Evolutionary conservation across 148 eudicot species (phyloP).

Genomic region (Camellia sinensis): DNA sequence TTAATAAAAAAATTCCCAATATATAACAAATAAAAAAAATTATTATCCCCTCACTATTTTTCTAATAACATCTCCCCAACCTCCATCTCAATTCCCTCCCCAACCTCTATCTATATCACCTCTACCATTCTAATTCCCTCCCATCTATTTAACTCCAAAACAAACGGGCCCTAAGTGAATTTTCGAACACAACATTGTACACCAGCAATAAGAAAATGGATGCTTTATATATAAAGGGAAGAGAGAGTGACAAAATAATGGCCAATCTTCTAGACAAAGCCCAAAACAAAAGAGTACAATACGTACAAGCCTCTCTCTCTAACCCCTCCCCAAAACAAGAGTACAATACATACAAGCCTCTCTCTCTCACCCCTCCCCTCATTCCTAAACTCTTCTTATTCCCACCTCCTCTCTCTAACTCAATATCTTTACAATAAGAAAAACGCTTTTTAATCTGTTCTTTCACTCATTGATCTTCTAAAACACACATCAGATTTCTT

Average conservation of each 20-base stretch:
- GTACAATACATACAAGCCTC: constrained; percentile 23
- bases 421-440: neutral
- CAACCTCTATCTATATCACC: too few relatives aligned
- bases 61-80: too few relatives aligned
- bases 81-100: too few relatives aligned
- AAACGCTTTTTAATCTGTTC: constrained; percentile 21
- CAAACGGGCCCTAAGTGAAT: too few relatives aligned
- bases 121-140: too few relatives aligned
- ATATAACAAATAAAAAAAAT: too few relatives aligned
- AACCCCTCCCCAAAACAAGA: constrained; percentile 15
- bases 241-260: constrained; percentile 31
- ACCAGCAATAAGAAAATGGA: neutral
- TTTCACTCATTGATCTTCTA: constrained; percentile 31
- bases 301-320: constrained; percentile 25
- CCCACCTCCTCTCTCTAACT: constrained; percentile 1
- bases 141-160: too few relatives aligned
- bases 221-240: constrained; percentile 14
- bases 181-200: neutral
- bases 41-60: too few relatives aligned
- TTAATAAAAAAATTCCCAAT: too few relatives aligned
- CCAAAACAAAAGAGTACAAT: constrained; percentile 15
- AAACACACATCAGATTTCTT: constrained; percentile 25
- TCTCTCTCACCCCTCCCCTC: constrained; percentile 20
- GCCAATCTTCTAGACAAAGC: constrained; percentile 20
- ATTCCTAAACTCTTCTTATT: constrained; percentile 15